phyloP scores from a whole-genome alignment of 306 rosid species.

The Pyrus betulifolia region DNA sequence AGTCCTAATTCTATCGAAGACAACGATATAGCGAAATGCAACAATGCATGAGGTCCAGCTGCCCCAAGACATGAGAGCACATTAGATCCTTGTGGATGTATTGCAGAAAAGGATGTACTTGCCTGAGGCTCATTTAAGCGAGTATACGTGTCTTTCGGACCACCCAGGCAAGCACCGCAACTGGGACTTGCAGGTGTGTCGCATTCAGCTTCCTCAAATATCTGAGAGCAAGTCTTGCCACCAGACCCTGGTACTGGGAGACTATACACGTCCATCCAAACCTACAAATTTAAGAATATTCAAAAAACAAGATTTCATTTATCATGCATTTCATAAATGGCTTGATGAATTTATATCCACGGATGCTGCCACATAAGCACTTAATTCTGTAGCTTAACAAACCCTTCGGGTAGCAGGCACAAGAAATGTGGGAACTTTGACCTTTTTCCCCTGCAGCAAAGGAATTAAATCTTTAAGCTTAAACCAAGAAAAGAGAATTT shows the following conservation, averaged over 20 bases:
- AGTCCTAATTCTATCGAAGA: neutral
- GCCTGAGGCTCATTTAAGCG: conserved; percentile 82
- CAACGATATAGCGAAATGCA: neutral
- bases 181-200: conserved; percentile 97
- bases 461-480: conserved; percentile 1
- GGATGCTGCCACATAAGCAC: neutral
- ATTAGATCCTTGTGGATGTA: neutral
- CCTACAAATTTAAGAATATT: conserved; percentile 36
- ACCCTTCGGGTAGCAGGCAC: conserved; percentile 99
- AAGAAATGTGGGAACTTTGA: conserved; percentile 94
- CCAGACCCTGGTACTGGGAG: conserved; percentile 85
- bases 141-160: conserved; percentile 86
- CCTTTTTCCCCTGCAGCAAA: conserved; percentile 70
- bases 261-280: conserved; percentile 83
- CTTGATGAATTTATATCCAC: neutral
- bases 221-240: conserved; percentile 95
- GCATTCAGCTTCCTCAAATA: conserved; percentile 97
- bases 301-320: neutral
- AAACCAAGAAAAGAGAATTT: neutral
- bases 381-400: conserved; percentile 8
- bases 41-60: neutral
- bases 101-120: conserved; percentile 21
- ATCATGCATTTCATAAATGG: neutral
- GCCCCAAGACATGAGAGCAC: neutral
- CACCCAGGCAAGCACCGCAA: conserved; percentile 97